A percentile compares a stretch with the other conserved stretches of the same genome.
Evolutionary conservation across 75 land plant genomes (phyloP).

Genomic region (Picea sitchensis): DNA sequence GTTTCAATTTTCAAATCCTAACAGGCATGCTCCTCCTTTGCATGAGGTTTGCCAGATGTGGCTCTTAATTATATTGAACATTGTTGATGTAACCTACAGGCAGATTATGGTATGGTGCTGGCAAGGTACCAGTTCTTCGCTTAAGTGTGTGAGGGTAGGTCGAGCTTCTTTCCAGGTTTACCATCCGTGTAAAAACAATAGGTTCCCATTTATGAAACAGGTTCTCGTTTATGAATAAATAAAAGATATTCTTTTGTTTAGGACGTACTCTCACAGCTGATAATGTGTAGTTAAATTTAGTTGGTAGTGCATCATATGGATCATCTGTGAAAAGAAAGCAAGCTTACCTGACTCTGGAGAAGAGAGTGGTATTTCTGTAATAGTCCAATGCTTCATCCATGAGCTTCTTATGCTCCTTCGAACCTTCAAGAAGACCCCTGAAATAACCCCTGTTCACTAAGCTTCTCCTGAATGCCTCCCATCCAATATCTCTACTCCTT

Average conservation of each 20-base stretch:
- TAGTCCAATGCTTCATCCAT: slow-evolving; percentile 59
- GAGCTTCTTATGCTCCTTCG: slow-evolving; percentile 65
- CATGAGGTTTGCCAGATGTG: too few relatives aligned
- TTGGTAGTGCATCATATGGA: slow-evolving; percentile 4
- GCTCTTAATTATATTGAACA: too few relatives aligned
- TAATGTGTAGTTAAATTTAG: background rate
- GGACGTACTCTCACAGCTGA: background rate
- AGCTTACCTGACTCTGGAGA: slow-evolving; percentile 57
- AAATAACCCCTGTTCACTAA: slow-evolving; percentile 80
- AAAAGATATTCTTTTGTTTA: background rate
- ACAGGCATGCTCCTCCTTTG: too few relatives aligned
- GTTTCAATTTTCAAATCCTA: too few relatives aligned
- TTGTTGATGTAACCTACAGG: too few relatives aligned
- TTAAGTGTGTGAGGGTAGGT: too few relatives aligned
- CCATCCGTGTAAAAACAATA: background rate
- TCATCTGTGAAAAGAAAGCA: background rate
- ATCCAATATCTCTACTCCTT: slow-evolving; percentile 52
- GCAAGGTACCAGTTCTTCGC: too few relatives aligned
- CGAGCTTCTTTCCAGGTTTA: too few relatives aligned
- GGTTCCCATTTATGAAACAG: too few relatives aligned
- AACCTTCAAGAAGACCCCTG: slow-evolving; percentile 76
- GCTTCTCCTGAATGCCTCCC: slow-evolving; percentile 66
- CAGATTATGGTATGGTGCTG: too few relatives aligned
- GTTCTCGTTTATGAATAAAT: too few relatives aligned
- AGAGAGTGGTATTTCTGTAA: slow-evolving; percentile 44